These are phyloP conservation scores for Phialemoniopsis sp. DNA, from an alignment of 2,329 filamentous ascomycete genomes.

Conservation along the genomic window DNA sequence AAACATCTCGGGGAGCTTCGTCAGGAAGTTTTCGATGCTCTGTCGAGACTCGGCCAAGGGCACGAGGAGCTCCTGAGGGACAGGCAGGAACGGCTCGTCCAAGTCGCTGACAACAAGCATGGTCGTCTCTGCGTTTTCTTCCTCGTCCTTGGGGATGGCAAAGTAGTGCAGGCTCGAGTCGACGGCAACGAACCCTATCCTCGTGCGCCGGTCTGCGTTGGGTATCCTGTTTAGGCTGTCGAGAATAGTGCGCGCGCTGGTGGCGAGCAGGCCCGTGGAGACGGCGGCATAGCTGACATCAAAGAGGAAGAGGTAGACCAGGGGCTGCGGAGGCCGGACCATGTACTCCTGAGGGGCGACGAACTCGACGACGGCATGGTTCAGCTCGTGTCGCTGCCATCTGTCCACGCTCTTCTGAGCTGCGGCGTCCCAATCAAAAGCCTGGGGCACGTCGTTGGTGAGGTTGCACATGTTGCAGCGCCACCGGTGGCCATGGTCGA, in stretches of 20 bases:
- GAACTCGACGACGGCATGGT: conserved; percentile 96
- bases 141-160: conserved; percentile 82
- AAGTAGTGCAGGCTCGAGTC: conserved; percentile 97
- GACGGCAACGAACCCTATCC: conserved; percentile 91
- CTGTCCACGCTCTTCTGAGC: conserved; percentile 88
- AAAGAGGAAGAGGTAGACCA: conserved; percentile 93
- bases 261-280: conserved; percentile 86
- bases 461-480: conserved; percentile 99
- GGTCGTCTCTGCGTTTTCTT: conserved; percentile 73
- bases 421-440: conserved; percentile 95
- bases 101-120: conserved; percentile 95
- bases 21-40: conserved; percentile 87
- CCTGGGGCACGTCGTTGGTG: conserved; percentile 98
- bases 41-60: conserved; percentile 83
- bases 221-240: conserved; percentile 96
- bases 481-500: conserved; percentile 97
- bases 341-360: conserved; percentile 99
- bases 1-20: conserved; percentile 94
- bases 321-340: conserved; percentile 92
- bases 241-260: conserved; percentile 86
- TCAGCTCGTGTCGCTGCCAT: conserved; percentile 88
- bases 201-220: conserved; percentile 90
- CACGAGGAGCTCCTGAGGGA: conserved; percentile 86
- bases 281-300: conserved; percentile 91
- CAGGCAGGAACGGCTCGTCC: conserved; percentile 93